A percentile compares a stretch with the other conserved stretches of the same genome.
Evolutionary conservation across 2,329 filamentous ascomycete genomes (phyloP).

Genomic region (Drechslerella stenobrocha): DNA sequence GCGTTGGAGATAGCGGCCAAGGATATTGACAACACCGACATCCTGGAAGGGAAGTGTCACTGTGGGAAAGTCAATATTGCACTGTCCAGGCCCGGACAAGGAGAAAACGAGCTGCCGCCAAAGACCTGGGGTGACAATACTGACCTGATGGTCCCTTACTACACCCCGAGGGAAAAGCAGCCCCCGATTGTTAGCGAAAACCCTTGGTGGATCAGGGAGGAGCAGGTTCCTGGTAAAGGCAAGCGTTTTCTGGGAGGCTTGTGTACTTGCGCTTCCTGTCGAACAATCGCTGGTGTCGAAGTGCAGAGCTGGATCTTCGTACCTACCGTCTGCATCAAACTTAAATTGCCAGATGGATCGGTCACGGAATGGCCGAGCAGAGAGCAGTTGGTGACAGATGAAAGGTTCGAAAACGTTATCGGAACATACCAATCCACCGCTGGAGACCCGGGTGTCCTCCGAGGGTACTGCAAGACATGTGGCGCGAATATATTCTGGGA

Average conservation of each 20-base stretch:
- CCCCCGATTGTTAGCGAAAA: conserved; percentile 23
- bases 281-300: conserved; percentile 65
- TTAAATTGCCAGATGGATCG: conserved; percentile 51
- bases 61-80: conserved; percentile 19
- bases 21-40: neutral
- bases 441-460: conserved; percentile 57
- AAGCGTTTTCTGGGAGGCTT: conserved; percentile 26
- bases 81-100: conserved; percentile 10
- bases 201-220: conserved; percentile 36
- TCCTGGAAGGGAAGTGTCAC: conserved; percentile 23
- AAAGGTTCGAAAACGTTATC: conserved; percentile 56
- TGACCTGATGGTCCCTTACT: conserved; percentile 25
- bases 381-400: conserved; percentile 55
- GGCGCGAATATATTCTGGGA: conserved; percentile 69
- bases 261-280: conserved; percentile 67
- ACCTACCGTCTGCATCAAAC: conserved; percentile 58
- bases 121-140: conserved; percentile 21
- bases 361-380: conserved; percentile 16
- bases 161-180: conserved; percentile 14
- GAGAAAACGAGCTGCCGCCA: conserved; percentile 11
- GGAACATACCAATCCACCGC: conserved; percentile 62
- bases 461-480: conserved; percentile 67
- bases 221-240: neutral
- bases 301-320: conserved; percentile 70
- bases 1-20: neutral